Evolutionary conservation across 2,329 filamentous ascomycete genomes (phyloP).

Genomic region (Arachnomyces sp.): DNA sequence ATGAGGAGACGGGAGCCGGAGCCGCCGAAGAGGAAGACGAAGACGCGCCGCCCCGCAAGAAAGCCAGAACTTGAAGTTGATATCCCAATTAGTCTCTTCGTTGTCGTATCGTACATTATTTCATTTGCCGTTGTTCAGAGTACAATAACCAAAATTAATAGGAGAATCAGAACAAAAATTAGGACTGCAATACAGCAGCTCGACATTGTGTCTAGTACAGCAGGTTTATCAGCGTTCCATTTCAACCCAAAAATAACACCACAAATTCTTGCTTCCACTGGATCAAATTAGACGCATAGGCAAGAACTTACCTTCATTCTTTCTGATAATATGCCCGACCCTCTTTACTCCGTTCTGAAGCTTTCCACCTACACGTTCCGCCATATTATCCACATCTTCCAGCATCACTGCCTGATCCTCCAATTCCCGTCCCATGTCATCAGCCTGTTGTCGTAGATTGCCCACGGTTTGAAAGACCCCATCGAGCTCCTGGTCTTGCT

Average conservation of each 20-base stretch:
- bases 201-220: constrained; percentile 56
- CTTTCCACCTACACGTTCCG: constrained; percentile 79
- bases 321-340: constrained; percentile 72
- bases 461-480: constrained; percentile 90
- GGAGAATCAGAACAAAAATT: constrained; percentile 78
- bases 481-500: constrained; percentile 89
- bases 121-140: constrained; percentile 37
- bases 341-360: constrained; percentile 80
- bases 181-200: constrained; percentile 86
- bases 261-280: constrained; percentile 7
- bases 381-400: constrained; percentile 73
- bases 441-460: constrained; percentile 79
- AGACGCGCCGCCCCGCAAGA: constrained; percentile 35
- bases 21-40: constrained; percentile 38
- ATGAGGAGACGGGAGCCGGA: constrained; percentile 38
- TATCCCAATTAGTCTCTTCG: background rate
- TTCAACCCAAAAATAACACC: constrained; percentile 8
- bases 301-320: constrained; percentile 71
- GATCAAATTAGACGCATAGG: background rate
- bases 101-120: constrained; percentile 22
- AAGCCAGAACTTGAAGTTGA: constrained; percentile 12
- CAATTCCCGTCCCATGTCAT: constrained; percentile 91
- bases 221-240: constrained; percentile 15
- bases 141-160: constrained; percentile 71
- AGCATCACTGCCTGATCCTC: constrained; percentile 92